These are phyloP conservation scores for Alternaria sp. DNA, from an alignment of 2,329 filamentous ascomycete species.

Conservation along the genomic window DNA sequence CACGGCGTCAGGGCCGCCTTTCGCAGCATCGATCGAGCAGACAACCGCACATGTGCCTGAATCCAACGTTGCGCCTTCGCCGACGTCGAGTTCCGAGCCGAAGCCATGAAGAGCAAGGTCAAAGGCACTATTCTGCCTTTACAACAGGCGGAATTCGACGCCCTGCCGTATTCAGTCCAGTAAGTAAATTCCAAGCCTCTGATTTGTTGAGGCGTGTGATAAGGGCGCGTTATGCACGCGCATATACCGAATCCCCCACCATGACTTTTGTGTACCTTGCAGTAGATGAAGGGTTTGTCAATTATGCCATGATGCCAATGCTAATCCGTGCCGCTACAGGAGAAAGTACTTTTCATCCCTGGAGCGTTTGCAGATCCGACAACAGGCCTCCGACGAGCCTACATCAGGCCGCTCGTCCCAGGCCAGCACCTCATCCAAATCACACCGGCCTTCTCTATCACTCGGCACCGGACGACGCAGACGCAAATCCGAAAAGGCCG, in stretches of 20 bases:
- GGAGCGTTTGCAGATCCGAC: slow-evolving; percentile 73
- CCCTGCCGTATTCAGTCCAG: slow-evolving; percentile 55
- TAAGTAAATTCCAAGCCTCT: slow-evolving; percentile 40
- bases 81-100: slow-evolving; percentile 21
- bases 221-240: slow-evolving; percentile 33
- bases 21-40: slow-evolving; percentile 15
- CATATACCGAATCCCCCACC: slow-evolving; percentile 38
- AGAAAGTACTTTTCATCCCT: slow-evolving; percentile 77
- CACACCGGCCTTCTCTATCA: slow-evolving; percentile 31
- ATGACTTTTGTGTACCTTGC: slow-evolving; percentile 39
- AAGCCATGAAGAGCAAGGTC: slow-evolving; percentile 41
- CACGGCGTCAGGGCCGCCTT: slow-evolving; percentile 17
- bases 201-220: slow-evolving; percentile 31
- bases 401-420: slow-evolving; percentile 37
- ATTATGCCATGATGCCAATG: slow-evolving; percentile 31
- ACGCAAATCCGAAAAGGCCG: slow-evolving; percentile 47
- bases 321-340: slow-evolving; percentile 47
- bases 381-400: slow-evolving; percentile 50
- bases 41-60: slow-evolving; percentile 19
- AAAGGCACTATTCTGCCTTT: slow-evolving; percentile 35
- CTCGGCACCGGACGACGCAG: slow-evolving; percentile 35
- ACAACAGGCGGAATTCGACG: slow-evolving; percentile 53
- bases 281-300: slow-evolving; percentile 19
- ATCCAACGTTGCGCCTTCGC: slow-evolving; percentile 17
- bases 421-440: slow-evolving; percentile 30